phyloP scores from a whole-genome alignment of 345 rosid genomes.

The Salix dunnii region DNA sequence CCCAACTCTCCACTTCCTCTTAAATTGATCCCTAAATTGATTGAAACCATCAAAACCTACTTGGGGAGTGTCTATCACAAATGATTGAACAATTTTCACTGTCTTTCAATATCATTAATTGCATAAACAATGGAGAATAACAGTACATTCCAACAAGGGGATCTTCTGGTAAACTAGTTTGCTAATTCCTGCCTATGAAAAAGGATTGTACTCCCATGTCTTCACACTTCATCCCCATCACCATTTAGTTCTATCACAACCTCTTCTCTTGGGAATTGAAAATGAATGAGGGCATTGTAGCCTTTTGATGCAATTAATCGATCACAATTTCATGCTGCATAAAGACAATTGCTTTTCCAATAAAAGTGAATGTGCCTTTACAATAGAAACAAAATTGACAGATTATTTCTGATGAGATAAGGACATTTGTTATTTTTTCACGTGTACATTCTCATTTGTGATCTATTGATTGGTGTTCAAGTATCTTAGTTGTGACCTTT shows the following conservation, averaged over 20 bases:
- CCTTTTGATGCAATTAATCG: neutral
- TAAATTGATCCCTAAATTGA: neutral
- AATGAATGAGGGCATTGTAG: neutral
- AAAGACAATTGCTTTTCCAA: neutral
- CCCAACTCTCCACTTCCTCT: neutral
- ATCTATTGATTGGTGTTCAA: neutral
- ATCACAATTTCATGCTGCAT: neutral
- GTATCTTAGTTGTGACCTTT: neutral
- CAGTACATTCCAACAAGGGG: neutral
- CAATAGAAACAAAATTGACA: neutral
- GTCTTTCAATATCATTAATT: neutral
- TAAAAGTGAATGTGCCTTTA: neutral
- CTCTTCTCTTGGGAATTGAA: neutral
- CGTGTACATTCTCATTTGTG: neutral
- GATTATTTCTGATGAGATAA: neutral
- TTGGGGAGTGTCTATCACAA: neutral
- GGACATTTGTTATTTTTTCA: neutral
- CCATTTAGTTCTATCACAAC: neutral
- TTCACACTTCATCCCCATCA: neutral
- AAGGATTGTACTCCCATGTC: neutral
- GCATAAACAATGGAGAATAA: neutral
- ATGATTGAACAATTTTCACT: neutral
- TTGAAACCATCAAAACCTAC: neutral
- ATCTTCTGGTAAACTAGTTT: neutral
- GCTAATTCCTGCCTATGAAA: neutral